A percentile compares a stretch with the other conserved stretches of the same genome.
phyloP scores from a whole-genome alignment of 495 filamentous ascomycete genomes.

The Oleoguttula mirabilis region DNA sequence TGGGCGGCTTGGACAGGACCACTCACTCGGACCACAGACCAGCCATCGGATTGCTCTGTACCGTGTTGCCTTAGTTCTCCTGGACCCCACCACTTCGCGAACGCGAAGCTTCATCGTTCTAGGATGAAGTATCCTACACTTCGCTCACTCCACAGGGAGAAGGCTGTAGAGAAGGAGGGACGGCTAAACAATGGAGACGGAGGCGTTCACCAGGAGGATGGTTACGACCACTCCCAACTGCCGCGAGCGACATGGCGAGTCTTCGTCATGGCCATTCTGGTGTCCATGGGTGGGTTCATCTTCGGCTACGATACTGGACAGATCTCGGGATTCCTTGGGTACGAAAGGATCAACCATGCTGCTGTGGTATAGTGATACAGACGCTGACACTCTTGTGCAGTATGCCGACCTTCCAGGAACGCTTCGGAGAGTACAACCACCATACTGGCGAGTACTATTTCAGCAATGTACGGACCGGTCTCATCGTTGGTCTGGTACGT shows the following conservation, averaged over 20 bases:
- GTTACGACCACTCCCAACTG: slow-evolving; percentile 1
- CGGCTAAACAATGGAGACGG: too few species aligned
- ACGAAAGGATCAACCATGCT: too few species aligned
- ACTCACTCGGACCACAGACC: too few species aligned
- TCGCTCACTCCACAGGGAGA: too few species aligned
- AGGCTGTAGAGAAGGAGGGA: too few species aligned
- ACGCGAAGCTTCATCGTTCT: too few species aligned
- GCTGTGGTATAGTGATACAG: too few species aligned
- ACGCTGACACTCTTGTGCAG: slow-evolving; percentile 18
- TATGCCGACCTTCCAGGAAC: slow-evolving; percentile 22
- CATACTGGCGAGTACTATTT: slow-evolving; percentile 13
- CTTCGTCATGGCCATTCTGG: slow-evolving; percentile 21
- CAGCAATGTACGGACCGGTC: slow-evolving; percentile 22
- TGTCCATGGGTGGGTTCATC: slow-evolving; percentile 6
- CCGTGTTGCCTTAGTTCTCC: too few species aligned
- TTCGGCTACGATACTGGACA: slow-evolving; percentile 9
- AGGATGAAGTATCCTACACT: too few species aligned
- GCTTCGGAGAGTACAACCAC: slow-evolving; percentile 16
- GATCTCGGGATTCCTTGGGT: slow-evolving; percentile 11
- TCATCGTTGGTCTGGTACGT: slow-evolving; percentile 25
- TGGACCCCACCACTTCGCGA: too few species aligned
- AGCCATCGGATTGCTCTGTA: too few species aligned
- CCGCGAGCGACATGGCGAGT: slow-evolving; percentile 4
- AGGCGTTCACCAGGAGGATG: neutral
- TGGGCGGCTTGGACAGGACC: too few species aligned